Evolutionary conservation across 495 filamentous ascomycete species (phyloP).

Genomic region (Hypoxylon trugodes): DNA sequence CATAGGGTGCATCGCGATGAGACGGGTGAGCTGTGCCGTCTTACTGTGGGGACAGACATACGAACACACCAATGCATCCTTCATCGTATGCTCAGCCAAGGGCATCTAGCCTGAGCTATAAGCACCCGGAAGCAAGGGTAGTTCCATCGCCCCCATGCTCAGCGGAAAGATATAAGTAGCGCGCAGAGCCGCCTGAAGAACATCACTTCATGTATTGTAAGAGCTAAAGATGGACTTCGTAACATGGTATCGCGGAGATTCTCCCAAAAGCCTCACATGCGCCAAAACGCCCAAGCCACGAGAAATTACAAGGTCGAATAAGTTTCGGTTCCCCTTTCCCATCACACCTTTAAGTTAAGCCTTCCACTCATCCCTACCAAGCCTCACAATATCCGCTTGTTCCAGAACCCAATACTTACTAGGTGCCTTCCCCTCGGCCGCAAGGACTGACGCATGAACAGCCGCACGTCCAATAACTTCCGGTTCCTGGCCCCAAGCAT

Average conservation of each 20-base stretch:
- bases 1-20: background rate
- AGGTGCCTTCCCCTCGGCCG: slow-evolving; percentile 56
- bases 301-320: background rate
- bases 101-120: too few relatives aligned
- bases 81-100: too few relatives aligned
- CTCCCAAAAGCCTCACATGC: slow-evolving; percentile 3
- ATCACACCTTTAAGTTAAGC: background rate
- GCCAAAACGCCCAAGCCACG: slow-evolving; percentile 2
- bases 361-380: slow-evolving; percentile 57
- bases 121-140: background rate
- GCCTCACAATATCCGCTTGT: slow-evolving; percentile 55
- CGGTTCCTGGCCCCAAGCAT: slow-evolving; percentile 77
- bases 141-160: too few relatives aligned
- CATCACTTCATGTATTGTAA: too few relatives aligned
- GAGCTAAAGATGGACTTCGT: background rate
- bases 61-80: background rate
- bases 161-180: background rate
- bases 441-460: slow-evolving; percentile 62
- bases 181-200: background rate
- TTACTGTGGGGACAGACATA: background rate
- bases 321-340: background rate
- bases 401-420: slow-evolving; percentile 59
- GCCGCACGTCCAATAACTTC: slow-evolving; percentile 78
- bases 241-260: background rate
- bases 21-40: background rate